Percentiles rank a stretch among this genome's conserved stretches.
Evolutionary conservation across 2,329 filamentous ascomycete species (phyloP).

Genomic region (Neofusicoccum umdonicola): DNA sequence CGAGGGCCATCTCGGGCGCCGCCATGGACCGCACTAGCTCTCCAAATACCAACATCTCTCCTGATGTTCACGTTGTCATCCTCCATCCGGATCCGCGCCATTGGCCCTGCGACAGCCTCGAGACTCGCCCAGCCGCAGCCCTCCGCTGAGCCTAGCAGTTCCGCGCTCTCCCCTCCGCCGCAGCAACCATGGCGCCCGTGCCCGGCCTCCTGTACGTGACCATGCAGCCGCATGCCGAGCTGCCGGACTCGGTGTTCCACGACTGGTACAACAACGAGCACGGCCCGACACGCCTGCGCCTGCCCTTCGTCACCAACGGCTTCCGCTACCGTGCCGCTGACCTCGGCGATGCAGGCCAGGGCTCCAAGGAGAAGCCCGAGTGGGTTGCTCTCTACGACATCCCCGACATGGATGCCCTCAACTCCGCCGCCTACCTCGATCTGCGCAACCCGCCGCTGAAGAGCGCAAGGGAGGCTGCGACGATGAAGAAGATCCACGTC

Average conservation of each 20-base stretch:
- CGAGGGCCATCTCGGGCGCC: not conserved
- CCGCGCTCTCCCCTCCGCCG: not conserved
- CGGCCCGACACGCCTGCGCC: constrained; percentile 73
- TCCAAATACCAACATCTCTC: constrained; percentile 5
- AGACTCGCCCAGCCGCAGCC: not conserved
- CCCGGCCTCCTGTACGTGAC: constrained; percentile 80
- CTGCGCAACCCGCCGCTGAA: constrained; percentile 59
- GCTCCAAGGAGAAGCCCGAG: constrained; percentile 54
- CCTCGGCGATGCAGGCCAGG: constrained; percentile 34
- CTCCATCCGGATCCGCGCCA: not conserved
- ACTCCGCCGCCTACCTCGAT: constrained; percentile 66
- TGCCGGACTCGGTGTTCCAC: constrained; percentile 71
- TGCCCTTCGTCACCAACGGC: constrained; percentile 73
- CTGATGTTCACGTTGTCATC: constrained; percentile 5
- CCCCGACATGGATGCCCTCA: constrained; percentile 68
- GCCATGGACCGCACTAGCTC: not conserved
- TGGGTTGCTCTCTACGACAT: constrained; percentile 84
- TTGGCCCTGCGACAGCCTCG: not conserved
- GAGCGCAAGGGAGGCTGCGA: constrained; percentile 58
- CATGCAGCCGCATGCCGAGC: constrained; percentile 71
- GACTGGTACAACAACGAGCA: constrained; percentile 96
- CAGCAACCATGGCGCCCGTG: constrained; percentile 40
- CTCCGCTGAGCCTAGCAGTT: not conserved
- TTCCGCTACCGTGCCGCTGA: constrained; percentile 75
- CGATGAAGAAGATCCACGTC: constrained; percentile 66